phyloP scores from a whole-genome alignment of 805 yeast species.

The Yamadazyma philogaea region DNA sequence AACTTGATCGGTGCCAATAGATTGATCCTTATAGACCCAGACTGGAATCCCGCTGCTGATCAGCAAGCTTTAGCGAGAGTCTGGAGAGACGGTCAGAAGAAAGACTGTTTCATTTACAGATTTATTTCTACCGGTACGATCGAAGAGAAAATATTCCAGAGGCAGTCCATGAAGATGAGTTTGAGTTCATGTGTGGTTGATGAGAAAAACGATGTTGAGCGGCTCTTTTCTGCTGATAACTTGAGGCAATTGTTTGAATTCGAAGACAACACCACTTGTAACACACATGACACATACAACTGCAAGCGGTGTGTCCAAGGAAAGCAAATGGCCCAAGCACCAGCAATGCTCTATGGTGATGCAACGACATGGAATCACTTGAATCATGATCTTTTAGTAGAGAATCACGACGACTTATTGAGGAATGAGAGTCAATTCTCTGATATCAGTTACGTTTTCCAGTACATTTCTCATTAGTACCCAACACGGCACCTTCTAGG shows the following conservation, averaged over 20 bases:
- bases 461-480: slow-evolving; percentile 75
- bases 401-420: slow-evolving; percentile 74
- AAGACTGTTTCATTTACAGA: slow-evolving; percentile 91
- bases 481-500: background rate
- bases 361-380: slow-evolving; percentile 97
- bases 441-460: slow-evolving; percentile 84
- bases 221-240: slow-evolving; percentile 82
- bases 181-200: slow-evolving; percentile 95
- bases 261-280: slow-evolving; percentile 66
- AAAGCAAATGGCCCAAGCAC: slow-evolving; percentile 60
- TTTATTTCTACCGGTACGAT: slow-evolving; percentile 93
- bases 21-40: slow-evolving; percentile 79
- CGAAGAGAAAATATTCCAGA: slow-evolving; percentile 92
- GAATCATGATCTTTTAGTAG: slow-evolving; percentile 54
- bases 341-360: slow-evolving; percentile 95
- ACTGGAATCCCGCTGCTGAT: slow-evolving; percentile 98
- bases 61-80: slow-evolving; percentile 97
- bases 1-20: slow-evolving; percentile 96
- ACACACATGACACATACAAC: slow-evolving; percentile 88
- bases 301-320: slow-evolving; percentile 71
- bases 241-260: slow-evolving; percentile 72
- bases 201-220: slow-evolving; percentile 91
- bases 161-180: slow-evolving; percentile 92
- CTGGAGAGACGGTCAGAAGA: slow-evolving; percentile 99
- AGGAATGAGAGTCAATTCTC: slow-evolving; percentile 66